These are phyloP conservation scores for Fusarium armeniacum DNA, from an alignment of 2,329 filamentous ascomycete genomes.

Conservation along the genomic window DNA sequence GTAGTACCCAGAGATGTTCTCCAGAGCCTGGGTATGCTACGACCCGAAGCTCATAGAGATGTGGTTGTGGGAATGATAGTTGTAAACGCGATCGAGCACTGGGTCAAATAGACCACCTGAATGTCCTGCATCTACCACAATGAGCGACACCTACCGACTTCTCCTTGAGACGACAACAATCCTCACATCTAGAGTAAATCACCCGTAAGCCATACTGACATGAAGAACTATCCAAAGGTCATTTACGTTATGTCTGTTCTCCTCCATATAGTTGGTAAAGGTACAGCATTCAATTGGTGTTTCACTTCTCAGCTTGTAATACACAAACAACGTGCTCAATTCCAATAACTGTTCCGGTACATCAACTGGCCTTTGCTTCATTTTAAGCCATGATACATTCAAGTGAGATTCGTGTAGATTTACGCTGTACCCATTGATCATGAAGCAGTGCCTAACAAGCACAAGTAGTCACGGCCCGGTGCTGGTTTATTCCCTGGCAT, in stretches of 20 bases:
- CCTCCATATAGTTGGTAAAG: constrained; percentile 8
- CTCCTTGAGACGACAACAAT: constrained; percentile 43
- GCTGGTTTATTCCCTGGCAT: constrained; percentile 20
- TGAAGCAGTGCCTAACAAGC: neutral
- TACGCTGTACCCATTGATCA: no score
- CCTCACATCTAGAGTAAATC: constrained; percentile 31
- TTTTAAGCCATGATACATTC: neutral
- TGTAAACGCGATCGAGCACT: constrained; percentile 19
- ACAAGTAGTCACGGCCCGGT: constrained; percentile 19
- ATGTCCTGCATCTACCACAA: constrained; percentile 42
- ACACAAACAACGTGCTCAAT: neutral
- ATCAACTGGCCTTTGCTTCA: neutral
- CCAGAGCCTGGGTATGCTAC: constrained; percentile 38
- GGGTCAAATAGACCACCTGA: constrained; percentile 30
- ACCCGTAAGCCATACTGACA: neutral
- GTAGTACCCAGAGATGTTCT: constrained; percentile 37
- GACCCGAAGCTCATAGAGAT: constrained; percentile 27
- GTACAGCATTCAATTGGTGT: neutral
- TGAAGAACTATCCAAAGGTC: no score
- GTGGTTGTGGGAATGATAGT: neutral
- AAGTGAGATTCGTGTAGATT: no score
- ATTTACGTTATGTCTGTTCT: constrained; percentile 25
- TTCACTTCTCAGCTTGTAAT: neutral
- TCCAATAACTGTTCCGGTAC: neutral
- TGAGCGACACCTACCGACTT: constrained; percentile 39